A percentile compares a stretch with the other conserved stretches of the same genome.
Conservation (phyloP, 2,329 filamentous ascomycete species). For the Sphaerulina musiva region DNA sequence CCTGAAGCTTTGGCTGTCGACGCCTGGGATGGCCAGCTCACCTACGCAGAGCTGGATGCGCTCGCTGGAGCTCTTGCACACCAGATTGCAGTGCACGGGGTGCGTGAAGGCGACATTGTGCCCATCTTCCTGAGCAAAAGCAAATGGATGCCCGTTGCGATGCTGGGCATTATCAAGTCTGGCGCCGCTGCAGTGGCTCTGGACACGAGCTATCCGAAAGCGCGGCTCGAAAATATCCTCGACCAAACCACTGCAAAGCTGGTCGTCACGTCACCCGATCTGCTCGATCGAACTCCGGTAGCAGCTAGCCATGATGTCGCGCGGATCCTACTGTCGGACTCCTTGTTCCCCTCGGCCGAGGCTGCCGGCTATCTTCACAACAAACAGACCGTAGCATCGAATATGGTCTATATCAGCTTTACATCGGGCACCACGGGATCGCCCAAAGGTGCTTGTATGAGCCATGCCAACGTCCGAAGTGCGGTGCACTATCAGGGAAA, state of each 20-base stretch:
- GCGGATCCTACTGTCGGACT: background rate
- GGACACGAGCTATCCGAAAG: constrained; percentile 24
- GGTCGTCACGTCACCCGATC: constrained; percentile 8
- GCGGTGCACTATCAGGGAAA: constrained; percentile 6
- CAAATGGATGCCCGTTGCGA: constrained; percentile 25
- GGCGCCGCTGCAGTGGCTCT: constrained; percentile 28
- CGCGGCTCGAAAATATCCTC: constrained; percentile 27
- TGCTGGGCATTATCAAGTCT: constrained; percentile 29
- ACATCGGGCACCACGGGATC: constrained; percentile 1
- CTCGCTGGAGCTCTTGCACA: constrained; percentile 18
- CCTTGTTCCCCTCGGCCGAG: no score
- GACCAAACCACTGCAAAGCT: constrained; percentile 23
- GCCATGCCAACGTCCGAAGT: constrained; percentile 8
- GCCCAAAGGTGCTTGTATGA: constrained; percentile 3
- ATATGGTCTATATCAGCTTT: constrained; percentile 3
- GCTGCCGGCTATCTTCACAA: no score
- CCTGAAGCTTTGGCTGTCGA: constrained; percentile 24
- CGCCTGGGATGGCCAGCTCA: constrained; percentile 26
- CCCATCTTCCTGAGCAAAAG: constrained; percentile 27
- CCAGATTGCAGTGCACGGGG: background rate
- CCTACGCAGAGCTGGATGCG: constrained; percentile 5
- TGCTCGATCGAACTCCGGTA: background rate
- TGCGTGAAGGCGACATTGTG: constrained; percentile 9
- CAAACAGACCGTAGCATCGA: background rate
- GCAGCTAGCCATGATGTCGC: background rate